These are phyloP conservation scores for Hymenoscyphus salicellus DNA, from an alignment of 2,329 filamentous ascomycete genomes.

Conservation along the genomic window DNA sequence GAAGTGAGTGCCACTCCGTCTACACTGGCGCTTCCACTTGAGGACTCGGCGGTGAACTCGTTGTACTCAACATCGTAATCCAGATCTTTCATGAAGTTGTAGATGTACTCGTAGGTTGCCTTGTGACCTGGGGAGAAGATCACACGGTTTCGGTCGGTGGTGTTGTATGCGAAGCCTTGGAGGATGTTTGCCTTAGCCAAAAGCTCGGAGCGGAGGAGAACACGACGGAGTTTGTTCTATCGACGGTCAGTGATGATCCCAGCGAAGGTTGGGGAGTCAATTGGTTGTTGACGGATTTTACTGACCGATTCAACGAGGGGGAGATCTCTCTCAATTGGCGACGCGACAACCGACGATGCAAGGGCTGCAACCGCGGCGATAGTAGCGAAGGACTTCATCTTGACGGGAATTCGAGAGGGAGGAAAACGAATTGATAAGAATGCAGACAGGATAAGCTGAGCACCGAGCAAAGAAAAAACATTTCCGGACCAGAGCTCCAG, in stretches of 20 bases:
- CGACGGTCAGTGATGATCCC: background rate
- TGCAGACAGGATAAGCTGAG: background rate
- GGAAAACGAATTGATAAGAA: background rate
- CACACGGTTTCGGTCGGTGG: conserved; percentile 8
- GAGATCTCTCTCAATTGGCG: conserved; percentile 2
- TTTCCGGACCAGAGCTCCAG: background rate
- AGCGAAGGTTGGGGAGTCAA: background rate
- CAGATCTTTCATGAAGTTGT: conserved; percentile 11
- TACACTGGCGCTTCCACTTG: conserved; percentile 13
- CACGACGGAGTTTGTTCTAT: conserved; percentile 7
- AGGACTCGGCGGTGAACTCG: conserved; percentile 15
- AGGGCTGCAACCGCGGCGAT: conserved; percentile 6
- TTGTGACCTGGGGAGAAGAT: conserved; percentile 13
- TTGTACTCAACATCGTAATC: conserved; percentile 22
- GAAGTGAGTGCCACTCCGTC: conserved; percentile 11
- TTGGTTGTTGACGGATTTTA: background rate
- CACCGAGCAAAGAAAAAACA: background rate
- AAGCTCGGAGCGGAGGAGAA: conserved; percentile 11
- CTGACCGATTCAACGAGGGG: conserved; percentile 10
- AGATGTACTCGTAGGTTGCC: conserved; percentile 13
- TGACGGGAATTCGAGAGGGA: background rate
- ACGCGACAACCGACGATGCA: background rate
- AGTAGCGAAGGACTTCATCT: conserved; percentile 3
- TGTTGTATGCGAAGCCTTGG: conserved; percentile 9
- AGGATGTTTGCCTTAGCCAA: conserved; percentile 8